These are phyloP conservation scores for Phytophthora kernoviae DNA, from an alignment of 352 stramenopile genomes.

Conservation along the genomic window DNA sequence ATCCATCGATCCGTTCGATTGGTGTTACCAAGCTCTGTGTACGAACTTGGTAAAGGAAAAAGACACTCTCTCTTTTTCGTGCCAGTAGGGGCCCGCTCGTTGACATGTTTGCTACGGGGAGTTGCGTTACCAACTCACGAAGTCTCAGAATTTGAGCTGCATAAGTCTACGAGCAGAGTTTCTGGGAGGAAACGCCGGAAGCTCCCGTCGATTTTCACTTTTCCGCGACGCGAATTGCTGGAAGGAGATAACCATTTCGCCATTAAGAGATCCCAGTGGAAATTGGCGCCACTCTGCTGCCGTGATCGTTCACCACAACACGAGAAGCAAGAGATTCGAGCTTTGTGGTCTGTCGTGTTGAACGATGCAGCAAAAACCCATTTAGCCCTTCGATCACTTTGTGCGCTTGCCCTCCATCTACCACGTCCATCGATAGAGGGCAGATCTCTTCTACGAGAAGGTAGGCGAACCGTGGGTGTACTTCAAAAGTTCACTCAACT, in stretches of 20 bases:
- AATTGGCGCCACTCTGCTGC: constrained; percentile 13
- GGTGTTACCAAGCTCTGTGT: constrained; percentile 48
- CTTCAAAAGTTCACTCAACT: neutral
- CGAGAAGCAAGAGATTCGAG: constrained; percentile 7
- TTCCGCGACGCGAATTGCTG: constrained; percentile 8
- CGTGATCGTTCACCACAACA: neutral
- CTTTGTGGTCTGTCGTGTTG: constrained; percentile 22
- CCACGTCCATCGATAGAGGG: constrained; percentile 38
- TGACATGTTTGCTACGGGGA: constrained; percentile 41
- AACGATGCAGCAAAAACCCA: constrained; percentile 28
- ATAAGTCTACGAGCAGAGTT: neutral
- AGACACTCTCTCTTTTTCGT: constrained; percentile 34
- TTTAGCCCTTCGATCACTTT: constrained; percentile 41
- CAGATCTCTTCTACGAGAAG: constrained; percentile 25
- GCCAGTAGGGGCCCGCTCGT: constrained; percentile 43
- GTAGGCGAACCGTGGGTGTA: constrained; percentile 1
- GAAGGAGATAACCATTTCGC: neutral
- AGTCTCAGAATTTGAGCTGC: constrained; percentile 44
- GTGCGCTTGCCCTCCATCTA: constrained; percentile 39
- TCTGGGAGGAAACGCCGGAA: constrained; percentile 8
- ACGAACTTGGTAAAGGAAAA: constrained; percentile 26
- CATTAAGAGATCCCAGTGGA: neutral
- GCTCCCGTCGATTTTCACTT: constrained; percentile 51
- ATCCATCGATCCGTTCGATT: constrained; percentile 64
- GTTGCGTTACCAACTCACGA: constrained; percentile 50